Percentiles rank a stretch among this genome's conserved stretches.
Evolutionary conservation across 352 stramenopile species (phyloP).

Genomic region (Globisporangium spiculum): DNA sequence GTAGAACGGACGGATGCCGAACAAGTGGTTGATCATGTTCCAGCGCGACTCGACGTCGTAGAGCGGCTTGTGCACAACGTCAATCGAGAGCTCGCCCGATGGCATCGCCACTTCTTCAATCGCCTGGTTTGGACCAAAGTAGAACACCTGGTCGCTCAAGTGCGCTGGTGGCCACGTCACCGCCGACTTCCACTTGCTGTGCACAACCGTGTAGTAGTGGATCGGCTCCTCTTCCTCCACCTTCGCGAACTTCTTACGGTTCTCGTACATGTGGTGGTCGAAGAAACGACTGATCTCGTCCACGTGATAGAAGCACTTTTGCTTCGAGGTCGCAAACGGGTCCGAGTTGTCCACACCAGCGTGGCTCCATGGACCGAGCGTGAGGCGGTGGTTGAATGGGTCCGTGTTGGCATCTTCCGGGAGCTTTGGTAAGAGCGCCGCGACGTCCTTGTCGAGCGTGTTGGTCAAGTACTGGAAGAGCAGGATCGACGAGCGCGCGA

Average conservation of each 20-base stretch:
- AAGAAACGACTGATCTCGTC: slow-evolving; percentile 85
- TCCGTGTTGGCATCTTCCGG: slow-evolving; percentile 45
- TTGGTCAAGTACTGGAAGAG: slow-evolving; percentile 81
- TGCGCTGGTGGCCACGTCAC: slow-evolving; percentile 61
- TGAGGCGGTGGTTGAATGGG: slow-evolving; percentile 55
- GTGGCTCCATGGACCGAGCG: slow-evolving; percentile 80
- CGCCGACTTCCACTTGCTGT: slow-evolving; percentile 73
- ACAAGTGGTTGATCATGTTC: slow-evolving; percentile 70
- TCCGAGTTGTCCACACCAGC: slow-evolving; percentile 78
- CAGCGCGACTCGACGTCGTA: slow-evolving; percentile 65
- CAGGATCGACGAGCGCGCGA: slow-evolving; percentile 68
- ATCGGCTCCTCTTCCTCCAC: slow-evolving; percentile 71
- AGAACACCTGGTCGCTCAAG: slow-evolving; percentile 47
- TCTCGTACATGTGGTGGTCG: slow-evolving; percentile 73
- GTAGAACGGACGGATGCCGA: slow-evolving; percentile 71
- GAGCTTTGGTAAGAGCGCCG: slow-evolving; percentile 48
- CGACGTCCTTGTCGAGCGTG: slow-evolving; percentile 59
- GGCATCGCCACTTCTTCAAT: slow-evolving; percentile 43
- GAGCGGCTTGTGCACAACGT: slow-evolving; percentile 37
- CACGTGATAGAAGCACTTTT: slow-evolving; percentile 83
- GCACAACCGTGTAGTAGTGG: slow-evolving; percentile 78
- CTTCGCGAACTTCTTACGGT: slow-evolving; percentile 49
- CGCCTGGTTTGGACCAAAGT: slow-evolving; percentile 51
- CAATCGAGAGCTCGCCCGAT: slow-evolving; percentile 30
- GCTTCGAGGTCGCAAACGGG: slow-evolving; percentile 75